A percentile compares a stretch with the other conserved stretches of the same genome.
phyloP scores from a whole-genome alignment of 2,329 filamentous ascomycete genomes.

The Aspergillus floridensis region DNA sequence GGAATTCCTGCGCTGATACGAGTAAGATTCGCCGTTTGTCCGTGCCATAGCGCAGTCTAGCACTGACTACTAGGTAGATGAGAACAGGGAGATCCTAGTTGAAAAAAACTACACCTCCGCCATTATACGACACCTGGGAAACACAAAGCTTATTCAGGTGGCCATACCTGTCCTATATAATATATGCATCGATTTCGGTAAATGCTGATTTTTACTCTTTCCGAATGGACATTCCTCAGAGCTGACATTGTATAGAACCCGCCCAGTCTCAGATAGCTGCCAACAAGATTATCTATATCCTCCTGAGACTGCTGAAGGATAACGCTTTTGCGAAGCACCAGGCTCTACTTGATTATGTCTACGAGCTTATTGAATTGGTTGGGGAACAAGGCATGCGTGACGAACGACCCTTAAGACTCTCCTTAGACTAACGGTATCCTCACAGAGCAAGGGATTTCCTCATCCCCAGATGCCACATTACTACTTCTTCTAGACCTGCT shows the following conservation, averaged over 20 bases:
- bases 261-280: slow-evolving; percentile 39
- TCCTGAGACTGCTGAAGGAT: slow-evolving; percentile 36
- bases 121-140: slow-evolving; percentile 37
- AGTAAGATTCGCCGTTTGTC: slow-evolving; percentile 23
- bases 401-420: not conserved
- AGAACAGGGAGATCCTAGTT: slow-evolving; percentile 42
- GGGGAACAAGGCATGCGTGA: slow-evolving; percentile 38
- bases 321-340: slow-evolving; percentile 31
- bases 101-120: slow-evolving; percentile 38
- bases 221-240: not conserved
- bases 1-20: slow-evolving; percentile 48
- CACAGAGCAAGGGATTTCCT: slow-evolving; percentile 34
- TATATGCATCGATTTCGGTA: slow-evolving; percentile 47
- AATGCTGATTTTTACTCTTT: not conserved
- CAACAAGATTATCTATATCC: slow-evolving; percentile 37
- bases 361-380: slow-evolving; percentile 41
- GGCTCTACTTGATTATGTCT: slow-evolving; percentile 36
- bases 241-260: slow-evolving; percentile 34
- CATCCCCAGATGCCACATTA: slow-evolving; percentile 36
- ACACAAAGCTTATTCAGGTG: slow-evolving; percentile 37
- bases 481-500: slow-evolving; percentile 35
- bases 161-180: slow-evolving; percentile 47
- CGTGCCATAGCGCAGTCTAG: not conserved
- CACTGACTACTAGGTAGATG: slow-evolving; percentile 32
- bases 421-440: slow-evolving; percentile 7